Evolutionary conservation across 805 yeast genomes (phyloP), one percentile per base, ranked within the genome.

Genomic region (Starmerella bombicola): DNA sequence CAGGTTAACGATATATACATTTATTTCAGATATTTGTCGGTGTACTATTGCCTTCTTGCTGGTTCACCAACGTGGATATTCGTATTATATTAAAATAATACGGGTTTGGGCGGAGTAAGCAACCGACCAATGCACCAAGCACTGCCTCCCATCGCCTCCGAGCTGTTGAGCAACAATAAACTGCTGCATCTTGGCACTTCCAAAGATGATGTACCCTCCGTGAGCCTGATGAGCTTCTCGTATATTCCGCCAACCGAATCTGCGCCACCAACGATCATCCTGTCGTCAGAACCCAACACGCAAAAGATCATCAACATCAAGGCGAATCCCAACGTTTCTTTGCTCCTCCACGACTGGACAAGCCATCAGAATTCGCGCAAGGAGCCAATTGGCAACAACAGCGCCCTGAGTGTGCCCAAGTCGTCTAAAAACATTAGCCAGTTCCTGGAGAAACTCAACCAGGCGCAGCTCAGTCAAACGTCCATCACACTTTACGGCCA

Each of bases 281-380:
- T 86, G 42, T 75, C 94, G 2, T 76, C 93, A 1, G 76, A 77
- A 1, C 71, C 69, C 43, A 62, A 70, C 40, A 83, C 96, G 8
- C 74, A 74, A 44, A 88, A 86, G 61, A 82, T 70, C 59, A 61
- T 68, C 26, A 86, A 88, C 60, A 71, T 88, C 37, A 47, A 58
- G 12, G 60, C 55, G 24, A 88, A 88, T 56, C 85, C 88, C 7
- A 69, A 73, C 31, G 95, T 88, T 5, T 79, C 95, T 0, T 57
- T 88, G 33, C 66, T 88, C 45, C 74, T 88, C 32, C 97, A 88
- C 57, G 97, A 88, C 54, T 86, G 95, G 95, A 38, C 46, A n/a
- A 40, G 40, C 36, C 43, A 35, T 18, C 28, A 37, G n/a, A 71
- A 80, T 13, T 70, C 83, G 1, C 74, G 28, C 13, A 24, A 9